These are phyloP conservation scores for Ceratocystiopsis sp. DNA, from an alignment of 2,329 filamentous ascomycete genomes.

Conservation along the genomic window DNA sequence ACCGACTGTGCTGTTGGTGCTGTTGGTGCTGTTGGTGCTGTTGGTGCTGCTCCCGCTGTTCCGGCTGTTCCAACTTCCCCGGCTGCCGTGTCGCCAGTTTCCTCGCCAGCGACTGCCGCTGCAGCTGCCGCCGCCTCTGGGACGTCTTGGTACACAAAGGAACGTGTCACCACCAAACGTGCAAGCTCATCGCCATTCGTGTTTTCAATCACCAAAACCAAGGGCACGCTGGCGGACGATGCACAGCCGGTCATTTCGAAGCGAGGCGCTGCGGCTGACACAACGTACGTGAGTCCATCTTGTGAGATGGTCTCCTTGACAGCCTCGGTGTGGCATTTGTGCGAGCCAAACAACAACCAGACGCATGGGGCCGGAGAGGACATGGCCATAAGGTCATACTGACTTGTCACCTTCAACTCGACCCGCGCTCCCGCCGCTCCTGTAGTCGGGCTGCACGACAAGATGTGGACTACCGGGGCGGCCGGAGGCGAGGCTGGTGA, in stretches of 20 bases:
- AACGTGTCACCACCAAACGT: slow-evolving; percentile 26
- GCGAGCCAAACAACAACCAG: slow-evolving; percentile 61
- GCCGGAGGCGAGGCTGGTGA: slow-evolving; percentile 3
- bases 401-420: slow-evolving; percentile 54
- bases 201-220: slow-evolving; percentile 36
- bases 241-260: slow-evolving; percentile 32
- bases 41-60: too few species aligned
- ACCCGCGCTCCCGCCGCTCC: slow-evolving; percentile 56
- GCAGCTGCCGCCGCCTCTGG: neutral
- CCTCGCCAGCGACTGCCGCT: too few species aligned
- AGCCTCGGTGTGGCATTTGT: slow-evolving; percentile 51
- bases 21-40: too few species aligned
- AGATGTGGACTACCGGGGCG: slow-evolving; percentile 27
- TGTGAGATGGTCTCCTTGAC: slow-evolving; percentile 34
- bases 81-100: too few species aligned
- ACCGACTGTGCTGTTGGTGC: too few species aligned
- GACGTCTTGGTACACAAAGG: slow-evolving; percentile 24
- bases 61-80: too few species aligned
- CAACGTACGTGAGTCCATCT: slow-evolving; percentile 43
- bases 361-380: slow-evolving; percentile 38
- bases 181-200: slow-evolving; percentile 35
- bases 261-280: slow-evolving; percentile 56
- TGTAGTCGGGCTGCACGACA: slow-evolving; percentile 51
- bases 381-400: slow-evolving; percentile 51
- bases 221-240: slow-evolving; percentile 30